Base-by-base conservation (phyloP, 306 rosid species). In the Vigna unguiculata region DNA sequence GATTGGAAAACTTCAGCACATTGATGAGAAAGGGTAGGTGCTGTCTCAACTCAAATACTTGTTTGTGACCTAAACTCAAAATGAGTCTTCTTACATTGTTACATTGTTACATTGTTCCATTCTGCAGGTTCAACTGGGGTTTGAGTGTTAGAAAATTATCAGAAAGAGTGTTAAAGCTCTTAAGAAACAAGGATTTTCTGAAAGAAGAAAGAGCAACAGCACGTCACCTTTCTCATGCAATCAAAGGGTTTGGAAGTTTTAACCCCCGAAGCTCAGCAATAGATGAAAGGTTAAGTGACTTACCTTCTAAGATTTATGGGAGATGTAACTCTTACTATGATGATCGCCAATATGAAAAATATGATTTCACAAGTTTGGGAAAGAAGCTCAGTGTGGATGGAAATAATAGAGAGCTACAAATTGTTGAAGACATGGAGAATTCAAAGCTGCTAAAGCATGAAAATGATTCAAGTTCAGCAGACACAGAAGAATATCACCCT, bases 71-170 rank as follows among this genome's bases (percentile, higher is more conserved):
- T 22, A 14, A 25, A 51, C 6, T 51, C 13, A 19, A 54, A 13
- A 22, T 30, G 57, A 70, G 48, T 24, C 32, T 59, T 53, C 14
- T 21, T 24, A 15, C 51, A 40, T 21, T 25, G 9, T 60, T 60
- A 67, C 5, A 3, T 47, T 53, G n/a, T 21, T 24, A 15, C 51
- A 40, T 21, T 25, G 9, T 60, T 60, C 71, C 5, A 3, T 47
- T 63, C 52, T 78, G 53, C 88, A 93, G 95, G 73, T 93, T 89
- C 81, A 84, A 93, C 49, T 93, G 91, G 98, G 96, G 98, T 13
- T 64, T 30, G 24, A 64, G 91, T 9, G 88, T 93, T 0, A 76
- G 66, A 71, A 89, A 77, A 47, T 67, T 86, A 83, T 76, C 93
- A 8, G 84, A 79, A 24, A 90, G 88, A 77, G 75, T 87, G 45